Base-by-base conservation (phyloP, 2,329 filamentous ascomycete genomes). In the Pyrenochaeta sp. region DNA sequence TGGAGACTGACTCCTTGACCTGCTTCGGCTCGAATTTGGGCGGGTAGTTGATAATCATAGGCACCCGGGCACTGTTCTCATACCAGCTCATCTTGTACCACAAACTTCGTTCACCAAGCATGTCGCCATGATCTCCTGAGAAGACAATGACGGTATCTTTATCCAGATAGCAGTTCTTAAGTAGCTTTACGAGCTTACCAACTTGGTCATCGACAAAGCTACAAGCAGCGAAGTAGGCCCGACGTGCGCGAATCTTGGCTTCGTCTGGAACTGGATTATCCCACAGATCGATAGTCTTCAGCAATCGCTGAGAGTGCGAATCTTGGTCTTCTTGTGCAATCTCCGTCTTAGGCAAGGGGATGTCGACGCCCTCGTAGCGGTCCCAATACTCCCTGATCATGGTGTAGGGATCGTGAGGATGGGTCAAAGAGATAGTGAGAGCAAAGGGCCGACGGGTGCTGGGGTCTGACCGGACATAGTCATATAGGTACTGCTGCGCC, bases 31-130 rank as follows among this genome's bases (percentile, higher is more conserved):
- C 74, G 75, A 94, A 96, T 56, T 83, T 84, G 66, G 87, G 82
- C 21, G 93, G 93, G 67, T 93, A 87, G 75, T 92, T 89, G 73
- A 97, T 84, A 61, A 97, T 82, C 72, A 97, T 87, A 1, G 93
- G 93, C 18, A 97, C 93, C 23, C 93, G 89, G 40, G 92, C 91
- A 11, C 92, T 96, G 35, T 89, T 89, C 82, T 97, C 93, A 68
- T 92, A 97, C 84, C 95, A 97, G 71, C 87, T 92, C 93, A 97
- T 97, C 83, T 97, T 97, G 82, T 97, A 93, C 93, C 93, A 97
- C 41, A 97, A 81, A 5, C 90, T 90, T 47, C 92, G 88, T 81
- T 97, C 93, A 54, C 93, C 93, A 7, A 97, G 85, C 93, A 97
- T 97, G 76, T 97, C 93, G 50, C 93, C 93, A 71, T 97, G 93